Percentiles rank a stretch among this genome's conserved stretches.
These are phyloP conservation scores for Chalaropsis thielavioides DNA, from an alignment of 2,329 filamentous ascomycete genomes.

Conservation along the genomic window DNA sequence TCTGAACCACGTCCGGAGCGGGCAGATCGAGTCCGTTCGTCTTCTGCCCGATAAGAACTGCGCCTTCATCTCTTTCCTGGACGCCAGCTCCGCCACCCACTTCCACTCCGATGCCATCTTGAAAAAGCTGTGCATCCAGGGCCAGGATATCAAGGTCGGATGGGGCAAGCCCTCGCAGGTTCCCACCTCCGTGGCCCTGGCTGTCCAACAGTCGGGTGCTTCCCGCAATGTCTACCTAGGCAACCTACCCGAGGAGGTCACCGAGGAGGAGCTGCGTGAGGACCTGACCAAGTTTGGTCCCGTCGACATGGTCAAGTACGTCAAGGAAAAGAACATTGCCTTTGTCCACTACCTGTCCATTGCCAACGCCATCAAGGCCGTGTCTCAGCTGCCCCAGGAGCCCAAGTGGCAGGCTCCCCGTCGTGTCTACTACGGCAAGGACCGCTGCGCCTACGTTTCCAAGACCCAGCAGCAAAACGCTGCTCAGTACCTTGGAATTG, in stretches of 20 bases:
- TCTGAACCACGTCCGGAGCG: conserved; percentile 85
- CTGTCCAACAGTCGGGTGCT: conserved; percentile 91
- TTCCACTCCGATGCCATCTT: conserved; percentile 99
- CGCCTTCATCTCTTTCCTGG: conserved; percentile 97
- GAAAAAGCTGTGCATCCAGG: conserved; percentile 97
- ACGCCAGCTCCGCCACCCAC: conserved; percentile 92
- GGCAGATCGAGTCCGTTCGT: conserved; percentile 97
- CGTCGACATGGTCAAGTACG: conserved; percentile 94
- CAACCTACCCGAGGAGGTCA: conserved; percentile 77
- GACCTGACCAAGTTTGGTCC: conserved; percentile 92
- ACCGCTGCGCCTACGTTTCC: conserved; percentile 93
- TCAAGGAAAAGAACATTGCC: conserved; percentile 93
- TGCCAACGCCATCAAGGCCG: conserved; percentile 95
- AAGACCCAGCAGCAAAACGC: conserved; percentile 99
- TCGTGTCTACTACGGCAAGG: conserved; percentile 96
- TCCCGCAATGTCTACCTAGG: conserved; percentile 96
- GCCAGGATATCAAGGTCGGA: conserved; percentile 97
- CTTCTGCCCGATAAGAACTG: conserved; percentile 98
- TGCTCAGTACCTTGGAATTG: conserved; percentile 92
- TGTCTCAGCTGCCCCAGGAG: conserved; percentile 90
- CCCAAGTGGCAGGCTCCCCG: conserved; percentile 91
- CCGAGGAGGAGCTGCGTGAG: conserved; percentile 83
- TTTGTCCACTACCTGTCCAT: conserved; percentile 97
- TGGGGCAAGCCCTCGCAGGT: conserved; percentile 99
- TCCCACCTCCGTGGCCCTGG: conserved; percentile 89